Evolutionary conservation across 2,329 filamentous ascomycete species (phyloP), one percentile per base, ranked within the genome.

Genomic region (Catunica adiposa): DNA sequence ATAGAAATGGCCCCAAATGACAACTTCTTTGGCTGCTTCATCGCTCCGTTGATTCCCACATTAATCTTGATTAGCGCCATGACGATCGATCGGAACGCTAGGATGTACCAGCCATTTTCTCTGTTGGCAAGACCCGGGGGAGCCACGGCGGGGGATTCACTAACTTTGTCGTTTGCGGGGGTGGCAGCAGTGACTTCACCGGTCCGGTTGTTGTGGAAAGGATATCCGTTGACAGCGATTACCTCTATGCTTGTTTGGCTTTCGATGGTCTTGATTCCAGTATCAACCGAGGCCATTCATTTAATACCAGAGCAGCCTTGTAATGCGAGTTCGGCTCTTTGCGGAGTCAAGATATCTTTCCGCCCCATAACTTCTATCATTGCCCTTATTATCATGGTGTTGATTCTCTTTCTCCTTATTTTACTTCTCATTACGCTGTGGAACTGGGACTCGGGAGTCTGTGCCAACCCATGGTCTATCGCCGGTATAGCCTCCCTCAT

Each of bases 381-480:
- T 31, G 44, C 29, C 15, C n/a, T 54, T 3, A 20, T 57, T 4
- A 42, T 17, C 7, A 51, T 38, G n/a, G 54, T 51, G 29, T 42
- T 59, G 1, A 31, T 59, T 3, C n/a, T 59, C 11, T 3, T 51
- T 20, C 20, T 20, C 48, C 26, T 59, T 7, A 22, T 51, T 6
- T n/a, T 44, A 17, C 42, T 59, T 17, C 20, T 59, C 1, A 42
- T 42, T 22, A 15, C 54, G 7, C 51, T 59, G 1, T 54, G 55
- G 51, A 46, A 50, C 7, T 59, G 57, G 55, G 38, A 54, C 25
- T 57, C 57, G 22, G 57, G 55, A 17, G 51, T 59, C 5, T 44
- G 26, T 23, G 34, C 54, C 2, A 59, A 55, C 31, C 57, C 57
- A 15, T 59, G 57, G 57, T 56, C 48, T 25, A 23, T 59, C 14